These are phyloP conservation scores for Penicillium corylophilum DNA, from an alignment of 2,329 filamentous ascomycete genomes.

Conservation along the genomic window DNA sequence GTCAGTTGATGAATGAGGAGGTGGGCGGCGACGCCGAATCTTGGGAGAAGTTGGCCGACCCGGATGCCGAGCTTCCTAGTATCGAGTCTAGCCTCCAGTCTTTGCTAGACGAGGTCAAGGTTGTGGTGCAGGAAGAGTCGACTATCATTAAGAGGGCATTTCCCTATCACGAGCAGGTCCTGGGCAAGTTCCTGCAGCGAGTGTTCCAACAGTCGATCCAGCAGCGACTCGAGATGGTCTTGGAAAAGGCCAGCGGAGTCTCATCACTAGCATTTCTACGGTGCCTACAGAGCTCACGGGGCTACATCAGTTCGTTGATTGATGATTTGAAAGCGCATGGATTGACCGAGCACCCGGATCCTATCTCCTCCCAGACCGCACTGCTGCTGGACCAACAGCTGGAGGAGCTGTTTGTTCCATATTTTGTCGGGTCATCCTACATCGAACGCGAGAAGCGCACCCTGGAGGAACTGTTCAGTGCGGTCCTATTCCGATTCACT, in stretches of 20 bases:
- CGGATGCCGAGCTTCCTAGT: conserved; percentile 85
- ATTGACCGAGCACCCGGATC: conserved; percentile 90
- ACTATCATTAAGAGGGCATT: conserved; percentile 96
- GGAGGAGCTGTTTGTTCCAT: conserved; percentile 65
- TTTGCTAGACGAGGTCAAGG: conserved; percentile 87
- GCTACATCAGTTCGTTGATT: conserved; percentile 81
- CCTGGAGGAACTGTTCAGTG: conserved; percentile 81
- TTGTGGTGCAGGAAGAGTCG: conserved; percentile 95
- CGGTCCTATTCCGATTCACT: conserved; percentile 91
- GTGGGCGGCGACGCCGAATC: conserved; percentile 61
- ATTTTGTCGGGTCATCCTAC: conserved; percentile 64
- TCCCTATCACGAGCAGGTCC: conserved; percentile 90
- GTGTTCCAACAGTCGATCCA: conserved; percentile 98
- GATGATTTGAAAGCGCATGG: conserved; percentile 94
- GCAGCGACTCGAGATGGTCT: conserved; percentile 88
- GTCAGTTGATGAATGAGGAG: conserved; percentile 86
- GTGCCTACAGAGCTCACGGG: conserved; percentile 84
- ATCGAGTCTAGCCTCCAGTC: conserved; percentile 92
- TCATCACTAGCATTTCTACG: conserved; percentile 90
- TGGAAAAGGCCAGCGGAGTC: conserved; percentile 89
- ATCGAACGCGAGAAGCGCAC: conserved; percentile 65
- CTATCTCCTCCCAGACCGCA: conserved; percentile 80
- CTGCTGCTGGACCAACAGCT: conserved; percentile 66
- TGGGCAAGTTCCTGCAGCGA: conserved; percentile 88
- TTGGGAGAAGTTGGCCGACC: conserved; percentile 92